Evolutionary conservation across 257 asterid genomes (phyloP), one percentile per base, ranked within the genome.

Genomic region (Nicotiana tabacum): DNA sequence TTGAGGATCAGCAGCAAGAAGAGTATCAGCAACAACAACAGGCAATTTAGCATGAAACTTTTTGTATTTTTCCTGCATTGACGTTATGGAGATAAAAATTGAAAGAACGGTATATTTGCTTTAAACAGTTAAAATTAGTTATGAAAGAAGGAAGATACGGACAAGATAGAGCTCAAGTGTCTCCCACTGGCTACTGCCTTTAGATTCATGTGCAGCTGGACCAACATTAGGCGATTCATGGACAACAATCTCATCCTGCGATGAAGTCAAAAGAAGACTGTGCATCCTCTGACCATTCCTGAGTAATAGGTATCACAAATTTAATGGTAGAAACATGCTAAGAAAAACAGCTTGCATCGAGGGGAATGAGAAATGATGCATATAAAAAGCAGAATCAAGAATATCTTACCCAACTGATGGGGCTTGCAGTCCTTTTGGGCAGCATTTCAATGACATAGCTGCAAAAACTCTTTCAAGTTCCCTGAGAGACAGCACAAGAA

Each of bases 151-250:
- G 80, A 76, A 87, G 86, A 57, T 83, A 92, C 99, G 46, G 30
- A 95, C 99, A 83, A 96, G 98, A 89, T 93, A 96, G 89, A 88
- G 90, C 89, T 96, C 97, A 81, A 96, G 98, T 56, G 93, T 91
- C 89, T 89, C 98, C 99, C 98, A 96, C 51, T 93, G 95, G 89
- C 91, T 86, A 87, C 85, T 86, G 84, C 96, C 91, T 66, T 68
- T 81, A 58, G 88, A 78, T 82, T 90, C 94, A 70, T 84, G 93
- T 65, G 83, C 82, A 67, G 85, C 15, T 76, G 88, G 85, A 77
- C 91, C 92, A 86, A 84, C 85, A 81, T 91, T 91, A 86, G 72
- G 83, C 32, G 90, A 92, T 77, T 90, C 86, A 61, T 80, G 90
- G 77, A 29, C 80, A 81, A 84, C 85, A 39, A 85, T 79, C 80